Evolutionary conservation across 2,329 filamentous ascomycete species (phyloP).

Genomic region (Cercospora nicotianae): DNA sequence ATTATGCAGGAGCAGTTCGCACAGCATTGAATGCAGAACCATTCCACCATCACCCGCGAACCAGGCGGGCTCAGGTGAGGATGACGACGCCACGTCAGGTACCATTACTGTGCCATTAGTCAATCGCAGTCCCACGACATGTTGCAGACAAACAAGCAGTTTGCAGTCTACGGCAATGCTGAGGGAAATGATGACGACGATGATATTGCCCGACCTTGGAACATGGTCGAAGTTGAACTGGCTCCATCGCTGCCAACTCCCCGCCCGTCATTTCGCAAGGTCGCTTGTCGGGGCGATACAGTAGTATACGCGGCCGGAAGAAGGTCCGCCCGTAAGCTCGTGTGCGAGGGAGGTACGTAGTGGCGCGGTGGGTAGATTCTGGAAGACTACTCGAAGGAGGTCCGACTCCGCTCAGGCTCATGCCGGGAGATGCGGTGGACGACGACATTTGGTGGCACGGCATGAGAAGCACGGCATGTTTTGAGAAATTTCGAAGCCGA

Average conservation of each 20-base stretch:
- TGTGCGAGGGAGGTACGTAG: neutral
- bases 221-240: neutral
- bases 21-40: conserved; percentile 8
- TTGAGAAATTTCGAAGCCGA: neutral
- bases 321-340: neutral
- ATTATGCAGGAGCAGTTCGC: conserved; percentile 4
- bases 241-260: neutral
- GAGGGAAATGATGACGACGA: neutral
- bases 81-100: conserved; percentile 15
- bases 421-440: neutral
- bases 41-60: conserved; percentile 7
- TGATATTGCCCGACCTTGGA: neutral
- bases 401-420: neutral
- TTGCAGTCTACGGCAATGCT: neutral
- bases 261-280: neutral
- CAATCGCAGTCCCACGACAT: neutral
- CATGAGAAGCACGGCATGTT: too few species aligned
- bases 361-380: neutral
- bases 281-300: neutral
- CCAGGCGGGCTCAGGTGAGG: conserved; percentile 8
- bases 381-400: conserved; percentile 3
- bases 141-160: neutral
- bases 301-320: neutral
- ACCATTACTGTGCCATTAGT: conserved; percentile 4
- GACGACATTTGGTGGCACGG: neutral